A percentile compares a stretch with the other conserved stretches of the same genome.
Conservation (phyloP, 768 basidiomycete genomes). For the Lactifluus pinguis region DNA sequence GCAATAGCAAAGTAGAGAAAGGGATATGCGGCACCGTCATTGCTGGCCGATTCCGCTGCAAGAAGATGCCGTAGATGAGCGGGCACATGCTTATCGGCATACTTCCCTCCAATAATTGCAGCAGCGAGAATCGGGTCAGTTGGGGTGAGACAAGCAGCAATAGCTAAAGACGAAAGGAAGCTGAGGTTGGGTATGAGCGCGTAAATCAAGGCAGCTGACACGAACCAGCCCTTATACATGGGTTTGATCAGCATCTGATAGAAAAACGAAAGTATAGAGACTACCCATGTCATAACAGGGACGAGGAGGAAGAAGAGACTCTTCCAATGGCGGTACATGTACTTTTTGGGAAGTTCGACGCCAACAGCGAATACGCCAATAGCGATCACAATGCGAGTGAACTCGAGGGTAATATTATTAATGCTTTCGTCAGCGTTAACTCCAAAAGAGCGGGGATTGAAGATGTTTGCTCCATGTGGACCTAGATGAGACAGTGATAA, state of each 20-base stretch:
- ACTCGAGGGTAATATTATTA: slow-evolving; percentile 83
- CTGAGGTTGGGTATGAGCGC: slow-evolving; percentile 82
- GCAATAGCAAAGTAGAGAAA: slow-evolving; percentile 89
- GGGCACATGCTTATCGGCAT: slow-evolving; percentile 95
- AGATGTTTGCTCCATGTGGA: slow-evolving; percentile 73
- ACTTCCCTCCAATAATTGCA: slow-evolving; percentile 90
- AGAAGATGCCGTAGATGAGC: slow-evolving; percentile 64
- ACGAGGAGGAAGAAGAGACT: slow-evolving; percentile 77
- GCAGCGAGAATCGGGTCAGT: slow-evolving; percentile 93
- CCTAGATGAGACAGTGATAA: slow-evolving; percentile 34
- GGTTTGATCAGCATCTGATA: not conserved
- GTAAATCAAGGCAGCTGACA: slow-evolving; percentile 85
- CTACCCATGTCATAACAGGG: slow-evolving; percentile 81
- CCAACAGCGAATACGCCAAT: slow-evolving; percentile 98
- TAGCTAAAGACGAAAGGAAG: slow-evolving; percentile 82
- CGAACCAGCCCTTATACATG: slow-evolving; percentile 74
- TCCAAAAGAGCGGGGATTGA: slow-evolving; percentile 77
- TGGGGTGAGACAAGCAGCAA: slow-evolving; percentile 88
- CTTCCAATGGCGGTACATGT: slow-evolving; percentile 89
- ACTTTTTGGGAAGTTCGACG: slow-evolving; percentile 93
- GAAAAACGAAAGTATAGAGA: not conserved
- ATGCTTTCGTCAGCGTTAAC: slow-evolving; percentile 34
- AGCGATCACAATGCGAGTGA: slow-evolving; percentile 86
- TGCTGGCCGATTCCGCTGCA: slow-evolving; percentile 79
- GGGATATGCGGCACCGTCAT: slow-evolving; percentile 95